Conservation (phyloP, 805 yeast species). For the Lachancea lanzarotensis region DNA sequence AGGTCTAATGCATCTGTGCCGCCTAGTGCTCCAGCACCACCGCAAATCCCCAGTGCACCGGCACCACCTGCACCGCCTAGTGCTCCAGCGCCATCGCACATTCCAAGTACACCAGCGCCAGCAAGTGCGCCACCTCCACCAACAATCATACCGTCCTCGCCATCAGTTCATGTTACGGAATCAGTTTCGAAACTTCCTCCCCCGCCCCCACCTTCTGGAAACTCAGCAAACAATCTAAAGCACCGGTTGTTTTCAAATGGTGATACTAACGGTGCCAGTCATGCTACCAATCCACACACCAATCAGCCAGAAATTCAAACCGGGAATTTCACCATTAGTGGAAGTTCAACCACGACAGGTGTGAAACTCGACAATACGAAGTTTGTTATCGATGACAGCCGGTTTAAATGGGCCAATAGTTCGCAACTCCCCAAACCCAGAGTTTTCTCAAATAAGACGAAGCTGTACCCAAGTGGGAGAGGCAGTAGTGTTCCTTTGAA, state of each 20-base stretch:
- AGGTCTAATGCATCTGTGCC: conserved; percentile 25
- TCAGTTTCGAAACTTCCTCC: conserved; percentile 15
- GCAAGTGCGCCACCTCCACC: conserved; percentile 8
- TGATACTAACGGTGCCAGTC: conserved; percentile 21
- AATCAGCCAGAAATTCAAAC: conserved; percentile 22
- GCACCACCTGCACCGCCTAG: conserved; percentile 21
- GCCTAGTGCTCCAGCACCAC: conserved; percentile 17
- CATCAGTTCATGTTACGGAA: conserved; percentile 5
- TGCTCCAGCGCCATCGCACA: conserved; percentile 17
- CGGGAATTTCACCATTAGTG: conserved; percentile 23
- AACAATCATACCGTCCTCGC: conserved; percentile 12
- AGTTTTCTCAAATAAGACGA: conserved; percentile 58
- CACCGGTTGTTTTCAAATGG: conserved; percentile 28
- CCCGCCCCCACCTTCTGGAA: conserved; percentile 17
- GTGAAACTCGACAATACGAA: conserved; percentile 22
- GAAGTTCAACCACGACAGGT: conserved; percentile 27
- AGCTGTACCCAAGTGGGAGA: conserved; percentile 90
- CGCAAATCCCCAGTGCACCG: conserved; percentile 16
- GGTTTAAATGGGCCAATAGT: conserved; percentile 64
- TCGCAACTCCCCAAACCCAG: conserved; percentile 83
- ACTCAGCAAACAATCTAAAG: conserved; percentile 15
- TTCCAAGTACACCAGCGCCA: neutral
- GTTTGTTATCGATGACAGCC: conserved; percentile 55
- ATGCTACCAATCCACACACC: conserved; percentile 20
- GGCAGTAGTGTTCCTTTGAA: conserved; percentile 88